Evolutionary conservation across 441 rosid genomes (phyloP), one percentile per base, ranked within the genome.

Genomic region (Lepidium campestre): DNA sequence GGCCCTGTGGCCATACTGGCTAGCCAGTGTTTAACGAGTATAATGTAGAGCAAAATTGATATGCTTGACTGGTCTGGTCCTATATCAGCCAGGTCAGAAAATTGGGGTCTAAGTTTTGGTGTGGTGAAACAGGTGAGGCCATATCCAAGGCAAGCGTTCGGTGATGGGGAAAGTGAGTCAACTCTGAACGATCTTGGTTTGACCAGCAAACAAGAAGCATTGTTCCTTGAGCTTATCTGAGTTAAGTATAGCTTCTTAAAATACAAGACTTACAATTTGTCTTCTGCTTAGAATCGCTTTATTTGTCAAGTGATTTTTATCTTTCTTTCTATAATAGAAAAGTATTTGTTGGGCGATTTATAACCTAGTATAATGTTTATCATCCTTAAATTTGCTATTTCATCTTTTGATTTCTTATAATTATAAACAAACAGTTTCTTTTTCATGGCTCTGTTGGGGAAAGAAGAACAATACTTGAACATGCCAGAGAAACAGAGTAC

Each of bases 171-270:
- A 73, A 73, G 86, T 54, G 68, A 64, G 31, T 67, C 83, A 62
- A 78, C 94, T 2, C 75, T 94, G 72, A 89, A 67, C 23, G 97
- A 94, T 76, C 93, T 91, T 35, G 99, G 99, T 18, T 79, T 94
- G 65, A 83, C 91, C 7, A 86, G 87, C 85, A 94, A 89, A 78
- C 99, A 88, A 73, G 99, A 94, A 79, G 99, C 99, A 57, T 57
- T 94, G 78, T 94, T 85, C 77, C 89, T 94, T 71, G 99, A 91
- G 83, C 79, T 78, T 70, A 78, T 91, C 53, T 89, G 83, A 75
- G 67, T 8, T 22, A 62, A 44, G 56, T 54, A 56, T 11, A 8
- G 20, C 35, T n/a, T 50, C 58, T 42, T 56, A 47, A 10, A 7
- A 54, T 54, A 46, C n/a, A 31, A 71, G 44, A 54, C 35, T 25